Base-by-base conservation (phyloP, 495 filamentous ascomycete genomes). In the Penicillium diatomitis region DNA sequence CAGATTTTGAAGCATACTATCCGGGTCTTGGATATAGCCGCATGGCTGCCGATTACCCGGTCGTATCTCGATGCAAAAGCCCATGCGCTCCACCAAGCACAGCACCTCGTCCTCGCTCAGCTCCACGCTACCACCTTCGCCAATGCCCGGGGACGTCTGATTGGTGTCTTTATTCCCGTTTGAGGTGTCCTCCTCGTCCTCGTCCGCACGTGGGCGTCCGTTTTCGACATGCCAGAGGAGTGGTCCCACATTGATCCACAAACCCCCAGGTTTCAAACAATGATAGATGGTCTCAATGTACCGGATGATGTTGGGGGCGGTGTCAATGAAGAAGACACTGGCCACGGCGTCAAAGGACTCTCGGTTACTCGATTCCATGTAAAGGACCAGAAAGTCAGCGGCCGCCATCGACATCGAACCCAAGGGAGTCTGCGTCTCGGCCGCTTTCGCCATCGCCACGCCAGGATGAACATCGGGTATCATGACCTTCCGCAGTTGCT, bases 311-410 rank as follows among this genome's bases (percentile, higher is more conserved):
- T 97, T 96, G 11, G 90, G 89, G 29, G 92, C 92, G 4, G 92
- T 98, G 63, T 98, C 94, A 32, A 98, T 85, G 71, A 97, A 98
- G 64, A 96, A 98, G 4, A 95, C 86, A 4, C 85, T 87, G 1
- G 85, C 80, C 3, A 98, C 89, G 1, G 83, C 90, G 60, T 95
- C 84, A 63, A 88, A 96, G 0, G 57, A 58, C 2, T 74, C 78
- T 30, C 66, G 65, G 41, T 87, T 76, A 11, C 72, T 68, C 2
- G 75, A 69, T 41, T 79, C 60, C 34, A 67, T 75, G 65, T 98
- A 96, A 3, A 87, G 58, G 4, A 84, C 80, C 43, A 87, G 72
- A 61, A 96, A 96, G 57, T 96, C 89, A 4, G 83, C 84, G 4
- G 87, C 81, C 5, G 79, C 78, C 90, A 97, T 96, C 57, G 77